Base-by-base conservation (phyloP, 2,329 filamentous ascomycete genomes). In the Rutstroemia sp. region DNA sequence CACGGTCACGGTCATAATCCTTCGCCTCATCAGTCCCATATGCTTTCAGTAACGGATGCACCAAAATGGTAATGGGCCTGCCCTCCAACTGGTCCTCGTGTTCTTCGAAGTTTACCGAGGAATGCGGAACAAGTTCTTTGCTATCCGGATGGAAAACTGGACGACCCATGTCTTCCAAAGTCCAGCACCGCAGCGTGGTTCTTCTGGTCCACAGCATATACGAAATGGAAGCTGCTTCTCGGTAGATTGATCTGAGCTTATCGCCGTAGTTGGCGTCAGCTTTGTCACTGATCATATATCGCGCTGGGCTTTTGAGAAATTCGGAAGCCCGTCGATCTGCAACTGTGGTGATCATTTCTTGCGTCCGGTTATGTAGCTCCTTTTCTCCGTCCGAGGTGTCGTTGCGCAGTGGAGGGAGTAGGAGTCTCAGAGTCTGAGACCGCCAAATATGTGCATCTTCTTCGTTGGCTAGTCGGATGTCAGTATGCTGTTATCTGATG, bases 121-220 rank as follows among this genome's bases (percentile, higher is more conserved):
- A 45, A 51, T 64, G 46, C 2, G 61, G 44, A 17, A 48, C 27
- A 14, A 56, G 39, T 6, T 17, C 3, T 27, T 23, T 37, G 12
- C 42, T 47, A 23, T 61, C 51, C 7, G 48, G 23, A 5, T 60
- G 10, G 21, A 63, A 61, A 4, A 4, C 3, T 16, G 10, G 38
- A 34, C 19, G 1, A 1, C 4, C 10, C 5, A 58, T 9, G 3
- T 59, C 23, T 0, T 48, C 8, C 8, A 63, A 51, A 51, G 58
- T 63, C 7, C 1, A 17, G 21, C 50, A 56, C 23, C 25, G 34
- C 41, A 63, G 37, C 5, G 1, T 3, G 2, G 39, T 59, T 44
- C 54, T 54, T 51, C 61, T 54, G 34, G 62, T 62, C 62, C 62
- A 64, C 5, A 64, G 39, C 9, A 27, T 56, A 21, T 58, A 64